These are phyloP conservation scores for Daucus carota DNA, from an alignment of 129 eudicot genomes.

Conservation along the genomic window DH1_v3.0 NC_030381.2:44438001-44438500, in stretches of 20 bases:
- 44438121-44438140: not conserved
- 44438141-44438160: not conserved
- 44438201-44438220: not conserved
- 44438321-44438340: constrained; percentile 43
- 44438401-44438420: constrained; percentile 93
- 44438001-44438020: constrained; percentile 50
- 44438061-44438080: not conserved
- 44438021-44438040: not conserved
- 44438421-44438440: constrained; percentile 75
- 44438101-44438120: not conserved
- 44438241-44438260: not conserved
- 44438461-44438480: not conserved
- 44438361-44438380: constrained; percentile 95
- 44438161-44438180: not conserved
- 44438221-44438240: not conserved
- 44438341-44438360: constrained; percentile 82
- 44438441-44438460: not conserved
- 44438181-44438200: not conserved
- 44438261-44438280: not conserved
- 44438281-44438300: not conserved
- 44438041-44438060: not conserved
- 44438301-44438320: not conserved
- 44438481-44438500: not conserved
- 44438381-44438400: constrained; percentile 96
- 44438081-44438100: not conserved